Percentiles rank a stretch among this genome's conserved stretches.
These are phyloP conservation scores for Starmerella vaccinii DNA, from an alignment of 805 yeast genomes.

Conservation along the genomic window DNA sequence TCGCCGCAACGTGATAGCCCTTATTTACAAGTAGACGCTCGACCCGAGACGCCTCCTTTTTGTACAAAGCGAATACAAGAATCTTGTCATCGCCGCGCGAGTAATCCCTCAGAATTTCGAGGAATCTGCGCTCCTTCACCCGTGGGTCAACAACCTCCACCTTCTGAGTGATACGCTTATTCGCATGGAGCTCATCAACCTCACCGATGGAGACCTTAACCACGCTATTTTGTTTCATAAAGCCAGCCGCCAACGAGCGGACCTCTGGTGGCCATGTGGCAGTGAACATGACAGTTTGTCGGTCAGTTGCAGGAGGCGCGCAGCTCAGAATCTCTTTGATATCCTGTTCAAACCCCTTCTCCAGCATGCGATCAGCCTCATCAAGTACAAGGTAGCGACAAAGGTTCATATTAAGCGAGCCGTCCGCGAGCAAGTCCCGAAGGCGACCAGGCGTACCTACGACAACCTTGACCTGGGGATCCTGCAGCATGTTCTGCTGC, in stretches of 20 bases:
- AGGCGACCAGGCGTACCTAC: constrained; percentile 98
- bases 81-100: constrained; percentile 56
- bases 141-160: constrained; percentile 85
- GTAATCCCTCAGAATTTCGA: constrained; percentile 64
- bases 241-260: constrained; percentile 76
- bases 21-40: constrained; percentile 63
- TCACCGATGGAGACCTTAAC: constrained; percentile 88
- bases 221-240: constrained; percentile 58
- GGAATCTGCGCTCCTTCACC: constrained; percentile 65
- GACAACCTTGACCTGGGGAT: constrained; percentile 57
- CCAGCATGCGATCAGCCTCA: constrained; percentile 98
- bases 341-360: constrained; percentile 96
- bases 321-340: constrained; percentile 73
- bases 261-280: constrained; percentile 99
- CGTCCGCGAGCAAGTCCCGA: constrained; percentile 81
- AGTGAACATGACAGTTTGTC: constrained; percentile 97
- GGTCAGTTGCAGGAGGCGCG: constrained; percentile 33
- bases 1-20: constrained; percentile 78
- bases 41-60: constrained; percentile 89
- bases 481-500: constrained; percentile 55
- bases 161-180: constrained; percentile 82
- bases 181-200: constrained; percentile 87
- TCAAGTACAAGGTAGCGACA: constrained; percentile 76
- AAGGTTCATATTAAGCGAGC: constrained; percentile 59
- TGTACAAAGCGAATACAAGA: constrained; percentile 85